A percentile compares a stretch with the other conserved stretches of the same genome.
phyloP scores from a whole-genome alignment of 768 basidiomycete genomes.

The Naganishia antarctica region DNA sequence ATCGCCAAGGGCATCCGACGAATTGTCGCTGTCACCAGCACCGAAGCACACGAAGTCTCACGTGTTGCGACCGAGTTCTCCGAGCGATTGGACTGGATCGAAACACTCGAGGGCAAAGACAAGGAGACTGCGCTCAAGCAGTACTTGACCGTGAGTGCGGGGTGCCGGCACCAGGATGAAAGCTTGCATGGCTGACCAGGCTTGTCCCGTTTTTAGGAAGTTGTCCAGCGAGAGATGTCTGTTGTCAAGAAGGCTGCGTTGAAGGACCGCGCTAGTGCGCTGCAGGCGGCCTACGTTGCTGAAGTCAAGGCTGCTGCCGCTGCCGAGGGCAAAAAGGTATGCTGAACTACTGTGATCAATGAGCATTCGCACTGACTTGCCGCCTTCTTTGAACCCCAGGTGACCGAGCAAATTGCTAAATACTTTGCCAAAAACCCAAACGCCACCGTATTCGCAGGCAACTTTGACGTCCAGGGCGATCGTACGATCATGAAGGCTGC shows the following conservation, averaged over 20 bases:
- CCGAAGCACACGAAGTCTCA: constrained; percentile 79
- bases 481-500: constrained; percentile 76
- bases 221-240: constrained; percentile 83
- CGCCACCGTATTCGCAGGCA: constrained; percentile 64
- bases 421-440: constrained; percentile 75
- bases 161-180: not conserved
- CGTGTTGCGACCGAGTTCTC: constrained; percentile 63
- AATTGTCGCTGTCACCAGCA: constrained; percentile 87
- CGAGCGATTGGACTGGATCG: constrained; percentile 61
- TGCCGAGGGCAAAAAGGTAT: constrained; percentile 69
- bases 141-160: constrained; percentile 50
- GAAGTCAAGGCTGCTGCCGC: constrained; percentile 75
- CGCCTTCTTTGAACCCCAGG: constrained; percentile 52
- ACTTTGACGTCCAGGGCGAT: constrained; percentile 74
- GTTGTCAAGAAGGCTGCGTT: constrained; percentile 73
- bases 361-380: constrained; percentile 3
- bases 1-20: constrained; percentile 97
- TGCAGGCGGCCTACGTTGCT: constrained; percentile 80
- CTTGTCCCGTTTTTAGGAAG: constrained; percentile 58
- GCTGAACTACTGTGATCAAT: too few species aligned
- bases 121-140: constrained; percentile 85
- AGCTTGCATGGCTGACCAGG: not conserved
- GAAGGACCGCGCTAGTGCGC: constrained; percentile 63
- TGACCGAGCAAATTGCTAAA: constrained; percentile 62
- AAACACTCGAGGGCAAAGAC: constrained; percentile 62